Evolutionary conservation across 306 rosid species (phyloP), one percentile per base, ranked within the genome.

Genomic region (Coriaria nepalensis): DNA sequence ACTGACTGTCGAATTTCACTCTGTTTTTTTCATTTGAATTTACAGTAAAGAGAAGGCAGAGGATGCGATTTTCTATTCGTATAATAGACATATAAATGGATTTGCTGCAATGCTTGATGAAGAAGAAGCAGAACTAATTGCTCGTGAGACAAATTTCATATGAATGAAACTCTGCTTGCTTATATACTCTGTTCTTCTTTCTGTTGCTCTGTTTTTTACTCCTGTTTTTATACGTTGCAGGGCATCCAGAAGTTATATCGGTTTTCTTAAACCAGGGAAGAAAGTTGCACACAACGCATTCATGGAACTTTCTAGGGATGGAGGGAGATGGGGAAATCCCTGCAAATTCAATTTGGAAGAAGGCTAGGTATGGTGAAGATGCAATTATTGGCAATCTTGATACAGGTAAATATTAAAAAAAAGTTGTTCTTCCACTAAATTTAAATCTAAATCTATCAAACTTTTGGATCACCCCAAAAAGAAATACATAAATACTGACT

Each of bases 271-370:
- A 71, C 75, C 29, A 53, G 49, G 69, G 44, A 49, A 64, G 48
- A 34, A 53, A 71, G 47, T 42, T 75, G 29, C 82, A 75, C 54
- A 75, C 78, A 6, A 75, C 78, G 2, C 81, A 5, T 48, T 78
- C 93, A 10, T 85, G 95, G 95, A 65, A 69, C 0, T 81, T 85
- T 64, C 69, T 85, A 76, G 40, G 34, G 11, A 35, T 70, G 47
- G 78, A 75, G 29, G 6, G 38, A 6, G 46, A 65, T 44, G 76
- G 70, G 8, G 71, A 51, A 0, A 11, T 46, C 60, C 48, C 41
- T 10, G 10, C 47, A 2, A 38, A 34, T 6, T 85, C 95, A 0
- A 7, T 75, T 5, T 71, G 80, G 41, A 48, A 46, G 9, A 67
- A 50, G 62, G 81, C 86, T 46, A 73, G 71, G 43, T 75, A 55